phyloP scores from a whole-genome alignment of 495 filamentous ascomycete species.

The Hapsidospora chrysogenum region DNA sequence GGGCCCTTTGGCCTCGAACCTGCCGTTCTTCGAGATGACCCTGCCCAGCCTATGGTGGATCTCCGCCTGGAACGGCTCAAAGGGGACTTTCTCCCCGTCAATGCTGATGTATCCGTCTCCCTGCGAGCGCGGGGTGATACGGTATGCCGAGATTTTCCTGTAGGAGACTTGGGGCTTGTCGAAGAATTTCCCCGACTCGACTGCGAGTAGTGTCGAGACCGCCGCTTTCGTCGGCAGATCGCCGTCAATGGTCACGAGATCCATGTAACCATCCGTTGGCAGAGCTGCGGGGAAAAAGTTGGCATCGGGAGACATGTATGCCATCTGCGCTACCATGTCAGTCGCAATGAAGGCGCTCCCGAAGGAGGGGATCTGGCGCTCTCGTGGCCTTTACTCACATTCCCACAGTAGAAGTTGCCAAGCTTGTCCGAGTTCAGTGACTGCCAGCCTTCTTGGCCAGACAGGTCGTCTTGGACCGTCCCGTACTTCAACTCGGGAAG shows the following conservation, averaged over 20 bases:
- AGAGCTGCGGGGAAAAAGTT: slow-evolving; percentile 82
- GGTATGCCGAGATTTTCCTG: slow-evolving; percentile 65
- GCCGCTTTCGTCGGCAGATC: slow-evolving; percentile 46
- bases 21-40: slow-evolving; percentile 51
- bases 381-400: slow-evolving; percentile 26
- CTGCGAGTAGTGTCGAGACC: slow-evolving; percentile 47
- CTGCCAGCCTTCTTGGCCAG: no score
- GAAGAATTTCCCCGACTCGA: slow-evolving; percentile 60
- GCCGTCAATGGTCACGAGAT: slow-evolving; percentile 67
- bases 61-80: slow-evolving; percentile 80
- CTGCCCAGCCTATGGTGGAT: slow-evolving; percentile 75
- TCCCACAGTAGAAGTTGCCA: slow-evolving; percentile 88
- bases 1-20: slow-evolving; percentile 57
- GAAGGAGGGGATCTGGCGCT: background rate
- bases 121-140: slow-evolving; percentile 58
- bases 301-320: slow-evolving; percentile 70
- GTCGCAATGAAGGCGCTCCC: no score
- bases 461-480: slow-evolving; percentile 58
- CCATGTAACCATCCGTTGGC: slow-evolving; percentile 71
- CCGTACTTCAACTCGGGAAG: slow-evolving; percentile 67
- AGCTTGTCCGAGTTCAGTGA: slow-evolving; percentile 46
- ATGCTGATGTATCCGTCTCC: slow-evolving; percentile 75
- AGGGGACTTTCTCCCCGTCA: slow-evolving; percentile 77
- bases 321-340: slow-evolving; percentile 38
- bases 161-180: slow-evolving; percentile 62